Base-by-base conservation (phyloP, 2,329 filamentous ascomycete species). In the Aspergillus pseudonomiae region DNA sequence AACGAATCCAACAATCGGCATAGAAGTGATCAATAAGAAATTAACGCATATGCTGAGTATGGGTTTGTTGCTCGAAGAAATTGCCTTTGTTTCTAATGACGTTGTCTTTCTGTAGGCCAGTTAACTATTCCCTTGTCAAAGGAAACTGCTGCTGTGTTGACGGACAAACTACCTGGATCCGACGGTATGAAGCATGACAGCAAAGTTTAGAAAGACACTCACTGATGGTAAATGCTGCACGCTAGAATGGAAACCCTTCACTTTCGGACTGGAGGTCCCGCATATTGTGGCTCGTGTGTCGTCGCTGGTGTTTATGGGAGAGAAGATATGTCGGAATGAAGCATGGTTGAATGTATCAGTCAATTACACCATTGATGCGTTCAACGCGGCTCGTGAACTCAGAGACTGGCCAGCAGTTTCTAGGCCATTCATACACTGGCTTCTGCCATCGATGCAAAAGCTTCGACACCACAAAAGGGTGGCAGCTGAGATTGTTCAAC, bases 161-260 rank as follows among this genome's bases (percentile, higher is more conserved):
- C 69, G n/a, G 68, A 74, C 16, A 63, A 64, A 4, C 67, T 74
- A 16, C 68, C 67, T 19, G 60, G 67, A 43, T 64, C 71, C 7
- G 63, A 71, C 14, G 71, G 74, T 76, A 73, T 36, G 68, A 16
- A 6, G n/a, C 19, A 26, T 48, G 16, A 30, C 1, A 30, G 9
- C 26, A 45, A 16, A 39, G n/a, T 39, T 19, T 5, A 45, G 12
- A 26, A 32, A 60, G 21, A 16, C 10, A 12, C 19, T 59, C 16
- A 19, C 58, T 60, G 32, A 60, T 30, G 19, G 39, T 11, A 26
- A 21, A 16, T 43, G 14, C 19, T 14, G 9, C 19, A 19, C 11
- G 24, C 3, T 66, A 73, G 85, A 87, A 64, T 88, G 86, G 86
- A 86, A 82, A 1, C 71, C 83, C 0, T 80, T 86, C 57, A 82